Conservation (phyloP, 2,329 filamentous ascomycete genomes). For the Penicillium oxalicum region DNA sequence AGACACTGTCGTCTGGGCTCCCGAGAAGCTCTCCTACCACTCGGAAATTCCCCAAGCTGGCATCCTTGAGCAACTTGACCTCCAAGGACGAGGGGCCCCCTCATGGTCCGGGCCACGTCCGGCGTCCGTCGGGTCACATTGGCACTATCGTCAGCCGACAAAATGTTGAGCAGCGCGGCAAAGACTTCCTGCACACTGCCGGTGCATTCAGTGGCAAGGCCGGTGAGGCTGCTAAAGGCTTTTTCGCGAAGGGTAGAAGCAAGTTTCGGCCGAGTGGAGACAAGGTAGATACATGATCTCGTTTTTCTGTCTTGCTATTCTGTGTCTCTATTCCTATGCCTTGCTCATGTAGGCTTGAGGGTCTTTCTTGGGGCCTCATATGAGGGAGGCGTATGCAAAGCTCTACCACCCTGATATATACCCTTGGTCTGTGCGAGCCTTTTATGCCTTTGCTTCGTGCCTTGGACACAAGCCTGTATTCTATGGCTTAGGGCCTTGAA, state of each 20-base stretch:
- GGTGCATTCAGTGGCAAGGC: conserved; percentile 64
- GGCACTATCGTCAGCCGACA: conserved; percentile 46
- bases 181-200: conserved; percentile 80
- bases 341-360: neutral
- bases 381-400: conserved; percentile 9
- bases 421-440: conserved; percentile 5
- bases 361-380: neutral
- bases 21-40: conserved; percentile 29
- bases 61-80: conserved; percentile 27
- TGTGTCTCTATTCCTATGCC: neutral
- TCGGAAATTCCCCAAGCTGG: conserved; percentile 39
- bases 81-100: conserved; percentile 29
- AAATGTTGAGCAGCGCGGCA: conserved; percentile 74
- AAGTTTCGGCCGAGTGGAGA: conserved; percentile 65
- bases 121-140: conserved; percentile 34
- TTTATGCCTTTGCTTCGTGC: conserved; percentile 11
- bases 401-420: conserved; percentile 10
- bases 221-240: conserved; percentile 77
- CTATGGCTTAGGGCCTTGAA: conserved; percentile 19
- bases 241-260: conserved; percentile 85
- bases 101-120: conserved; percentile 27
- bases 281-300: conserved; percentile 65
- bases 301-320: conserved; percentile 12
- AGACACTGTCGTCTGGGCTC: conserved; percentile 25
- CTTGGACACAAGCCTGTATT: conserved; percentile 30